phyloP scores from a whole-genome alignment of 2,329 filamentous ascomycete genomes.

The Fusarium sp. region DNA sequence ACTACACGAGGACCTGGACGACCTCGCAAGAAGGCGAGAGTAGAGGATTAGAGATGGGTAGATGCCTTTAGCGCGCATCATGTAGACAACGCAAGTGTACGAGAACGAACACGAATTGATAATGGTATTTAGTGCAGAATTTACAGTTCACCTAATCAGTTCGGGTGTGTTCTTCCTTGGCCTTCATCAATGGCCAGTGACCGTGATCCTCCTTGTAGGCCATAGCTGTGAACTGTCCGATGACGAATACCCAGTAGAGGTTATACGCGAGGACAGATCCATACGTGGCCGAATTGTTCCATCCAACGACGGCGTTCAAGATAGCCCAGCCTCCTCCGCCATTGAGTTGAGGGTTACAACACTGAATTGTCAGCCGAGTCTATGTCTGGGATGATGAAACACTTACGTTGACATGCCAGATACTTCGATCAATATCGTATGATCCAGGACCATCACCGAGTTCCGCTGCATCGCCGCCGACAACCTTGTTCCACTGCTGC shows the following conservation, averaged over 20 bases:
- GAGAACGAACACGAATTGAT: constrained; percentile 30
- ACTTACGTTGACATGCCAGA: constrained; percentile 87
- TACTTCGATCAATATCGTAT: constrained; percentile 82
- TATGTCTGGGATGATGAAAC: too few relatives aligned
- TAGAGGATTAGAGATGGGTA: constrained; percentile 16
- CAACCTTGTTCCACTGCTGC: constrained; percentile 76
- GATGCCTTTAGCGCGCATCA: constrained; percentile 16
- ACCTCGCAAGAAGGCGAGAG: constrained; percentile 46
- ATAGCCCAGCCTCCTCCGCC: constrained; percentile 88
- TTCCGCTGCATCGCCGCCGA: constrained; percentile 71
- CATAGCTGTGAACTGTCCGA: constrained; percentile 77
- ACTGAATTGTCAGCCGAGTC: constrained; percentile 62
- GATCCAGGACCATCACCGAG: constrained; percentile 76
- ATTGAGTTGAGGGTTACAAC: constrained; percentile 81
- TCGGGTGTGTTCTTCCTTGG: constrained; percentile 40
- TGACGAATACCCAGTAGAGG: constrained; percentile 86
- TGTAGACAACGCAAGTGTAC: constrained; percentile 25
- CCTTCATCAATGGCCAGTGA: constrained; percentile 63
- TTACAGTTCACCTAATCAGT: constrained; percentile 13
- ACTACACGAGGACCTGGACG: constrained; percentile 42
- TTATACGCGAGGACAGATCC: constrained; percentile 91
- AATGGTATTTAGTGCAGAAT: constrained; percentile 29
- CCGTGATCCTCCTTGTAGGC: constrained; percentile 75
- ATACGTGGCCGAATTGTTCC: constrained; percentile 90
- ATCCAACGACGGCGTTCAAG: constrained; percentile 88